Evolutionary conservation across 768 basidiomycete species (phyloP).

Genomic region (Boletus huronensis): DNA sequence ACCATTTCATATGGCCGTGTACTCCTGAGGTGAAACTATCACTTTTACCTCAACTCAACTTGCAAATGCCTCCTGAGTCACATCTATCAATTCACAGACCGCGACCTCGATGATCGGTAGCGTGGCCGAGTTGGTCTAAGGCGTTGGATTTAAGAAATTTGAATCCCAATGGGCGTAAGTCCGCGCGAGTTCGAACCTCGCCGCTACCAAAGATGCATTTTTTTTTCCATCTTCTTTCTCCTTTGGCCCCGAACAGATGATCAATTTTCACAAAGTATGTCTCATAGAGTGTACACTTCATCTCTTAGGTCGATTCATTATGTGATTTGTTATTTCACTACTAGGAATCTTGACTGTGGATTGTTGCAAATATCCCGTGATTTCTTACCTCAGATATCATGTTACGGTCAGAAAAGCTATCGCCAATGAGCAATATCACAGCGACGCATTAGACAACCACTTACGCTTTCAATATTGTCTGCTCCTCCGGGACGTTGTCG

Average conservation of each 20-base stretch:
- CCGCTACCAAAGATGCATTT: slow-evolving; percentile 55
- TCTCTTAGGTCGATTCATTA: background rate
- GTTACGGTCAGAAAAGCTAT: slow-evolving; percentile 28
- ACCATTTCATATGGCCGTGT: background rate
- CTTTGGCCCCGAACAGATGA: too few species aligned
- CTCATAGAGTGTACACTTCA: background rate
- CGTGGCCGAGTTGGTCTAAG: slow-evolving; percentile 90
- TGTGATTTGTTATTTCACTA: background rate
- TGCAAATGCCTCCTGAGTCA: background rate
- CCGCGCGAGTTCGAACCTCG: slow-evolving; percentile 93
- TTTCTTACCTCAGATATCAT: background rate
- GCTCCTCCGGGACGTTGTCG: slow-evolving; percentile 65
- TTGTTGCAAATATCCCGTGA: background rate
- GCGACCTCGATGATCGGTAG: slow-evolving; percentile 38
- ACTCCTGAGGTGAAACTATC: background rate
- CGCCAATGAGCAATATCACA: background rate
- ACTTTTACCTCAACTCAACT: background rate
- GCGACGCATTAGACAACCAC: slow-evolving; percentile 12
- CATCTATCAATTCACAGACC: background rate
- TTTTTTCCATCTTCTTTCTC: slow-evolving; percentile 1
- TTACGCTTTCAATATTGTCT: slow-evolving; percentile 50
- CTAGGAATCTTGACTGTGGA: background rate
- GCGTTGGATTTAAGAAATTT: slow-evolving; percentile 82
- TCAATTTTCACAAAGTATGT: background rate
- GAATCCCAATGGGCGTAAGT: slow-evolving; percentile 80